Conservation (phyloP, 352 stramenopile genomes). For the Phytophthora litchii region DNA sequence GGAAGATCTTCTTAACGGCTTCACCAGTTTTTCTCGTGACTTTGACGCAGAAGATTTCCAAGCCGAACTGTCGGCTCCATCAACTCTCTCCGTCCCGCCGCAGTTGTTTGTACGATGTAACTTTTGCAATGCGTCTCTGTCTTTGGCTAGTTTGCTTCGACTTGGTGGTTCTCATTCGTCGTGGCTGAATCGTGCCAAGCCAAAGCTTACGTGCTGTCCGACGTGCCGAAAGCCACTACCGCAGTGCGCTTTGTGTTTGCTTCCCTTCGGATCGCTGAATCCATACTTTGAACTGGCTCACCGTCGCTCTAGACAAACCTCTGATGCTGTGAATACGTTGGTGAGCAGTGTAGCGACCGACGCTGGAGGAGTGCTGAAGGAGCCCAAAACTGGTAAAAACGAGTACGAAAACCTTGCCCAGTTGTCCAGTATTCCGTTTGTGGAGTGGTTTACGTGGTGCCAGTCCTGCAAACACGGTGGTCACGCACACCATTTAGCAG, state of each 20-base stretch:
- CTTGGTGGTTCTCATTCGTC: conserved; percentile 91
- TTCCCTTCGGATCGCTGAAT: conserved; percentile 94
- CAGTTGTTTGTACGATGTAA: conserved; percentile 95
- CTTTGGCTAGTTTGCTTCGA: conserved; percentile 87
- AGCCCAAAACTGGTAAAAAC: conserved; percentile 53
- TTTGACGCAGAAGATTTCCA: conserved; percentile 52
- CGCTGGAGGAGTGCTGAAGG: conserved; percentile 50
- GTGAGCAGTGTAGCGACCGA: conserved; percentile 38
- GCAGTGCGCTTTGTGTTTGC: conserved; percentile 92
- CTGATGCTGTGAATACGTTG: conserved; percentile 52
- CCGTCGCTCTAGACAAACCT: conserved; percentile 66
- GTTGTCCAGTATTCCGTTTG: conserved; percentile 93
- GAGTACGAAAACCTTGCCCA: conserved; percentile 89
- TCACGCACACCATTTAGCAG: conserved; percentile 93
- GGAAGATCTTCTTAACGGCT: conserved; percentile 84
- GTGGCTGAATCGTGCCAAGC: conserved; percentile 89
- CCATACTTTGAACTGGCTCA: conserved; percentile 95
- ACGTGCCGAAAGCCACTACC: conserved; percentile 94
- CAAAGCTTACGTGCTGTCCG: conserved; percentile 89
- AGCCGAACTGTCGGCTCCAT: conserved; percentile 47
- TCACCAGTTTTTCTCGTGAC: conserved; percentile 63
- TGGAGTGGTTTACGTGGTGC: conserved; percentile 96
- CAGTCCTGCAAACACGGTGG: conserved; percentile 91
- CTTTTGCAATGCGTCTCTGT: conserved; percentile 92
- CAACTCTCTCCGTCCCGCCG: conserved; percentile 67